These are phyloP conservation scores for Populus tremula DNA, from an alignment of 345 rosid genomes.

Conservation along the genomic window DNA sequence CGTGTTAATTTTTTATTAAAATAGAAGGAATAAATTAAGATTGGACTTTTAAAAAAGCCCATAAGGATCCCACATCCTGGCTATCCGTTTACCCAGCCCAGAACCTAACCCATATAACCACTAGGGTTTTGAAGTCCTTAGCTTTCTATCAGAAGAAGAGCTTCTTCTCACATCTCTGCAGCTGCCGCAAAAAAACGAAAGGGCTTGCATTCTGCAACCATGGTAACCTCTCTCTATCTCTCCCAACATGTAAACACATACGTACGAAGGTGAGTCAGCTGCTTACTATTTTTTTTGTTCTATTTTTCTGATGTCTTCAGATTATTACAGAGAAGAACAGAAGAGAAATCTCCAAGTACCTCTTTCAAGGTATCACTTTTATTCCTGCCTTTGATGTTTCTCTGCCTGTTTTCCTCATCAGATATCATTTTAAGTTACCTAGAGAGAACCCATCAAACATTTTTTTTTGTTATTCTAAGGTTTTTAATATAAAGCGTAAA, in stretches of 20 bases:
- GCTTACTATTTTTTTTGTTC: not conserved
- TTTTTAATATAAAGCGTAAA: not conserved
- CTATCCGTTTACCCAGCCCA: not conserved
- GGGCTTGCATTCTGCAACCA: not conserved
- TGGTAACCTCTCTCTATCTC: not conserved
- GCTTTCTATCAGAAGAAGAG: not conserved
- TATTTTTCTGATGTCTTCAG: slow-evolving; percentile 2
- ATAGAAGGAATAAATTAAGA: not conserved
- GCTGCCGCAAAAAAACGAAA: not conserved
- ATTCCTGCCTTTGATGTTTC: not conserved
- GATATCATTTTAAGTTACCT: not conserved
- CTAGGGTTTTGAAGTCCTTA: not conserved
- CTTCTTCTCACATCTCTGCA: not conserved
- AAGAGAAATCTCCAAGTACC: slow-evolving; percentile 26
- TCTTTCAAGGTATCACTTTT: slow-evolving; percentile 21
- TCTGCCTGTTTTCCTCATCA: not conserved
- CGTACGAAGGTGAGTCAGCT: not conserved
- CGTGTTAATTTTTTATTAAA: too few relatives aligned
- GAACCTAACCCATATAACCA: not conserved
- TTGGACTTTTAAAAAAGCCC: not conserved
- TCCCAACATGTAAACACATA: not conserved
- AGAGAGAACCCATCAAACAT: not conserved
- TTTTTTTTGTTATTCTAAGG: not conserved
- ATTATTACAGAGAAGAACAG: slow-evolving; percentile 31
- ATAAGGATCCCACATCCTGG: not conserved